Evolutionary conservation across 2,329 filamentous ascomycete species (phyloP).

Genomic region (Monascus ruber): DNA sequence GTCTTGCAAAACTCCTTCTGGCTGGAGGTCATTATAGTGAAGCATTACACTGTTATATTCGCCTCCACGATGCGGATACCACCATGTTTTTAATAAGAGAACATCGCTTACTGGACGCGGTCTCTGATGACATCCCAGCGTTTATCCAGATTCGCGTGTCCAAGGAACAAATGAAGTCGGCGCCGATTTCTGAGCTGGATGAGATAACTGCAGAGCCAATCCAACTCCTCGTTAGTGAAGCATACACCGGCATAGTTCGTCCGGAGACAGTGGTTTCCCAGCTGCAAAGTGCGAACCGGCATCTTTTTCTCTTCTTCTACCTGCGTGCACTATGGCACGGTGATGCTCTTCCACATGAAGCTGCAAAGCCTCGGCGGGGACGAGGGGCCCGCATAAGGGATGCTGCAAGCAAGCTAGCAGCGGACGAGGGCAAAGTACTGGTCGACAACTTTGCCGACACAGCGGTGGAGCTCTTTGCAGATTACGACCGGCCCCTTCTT

Average conservation of each 20-base stretch:
- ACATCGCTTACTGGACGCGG: conserved; percentile 77
- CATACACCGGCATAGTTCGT: conserved; percentile 73
- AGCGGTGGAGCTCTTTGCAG: conserved; percentile 74
- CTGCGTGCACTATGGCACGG: conserved; percentile 76
- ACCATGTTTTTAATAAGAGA: conserved; percentile 79
- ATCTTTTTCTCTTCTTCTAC: conserved; percentile 84
- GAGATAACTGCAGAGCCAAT: conserved; percentile 74
- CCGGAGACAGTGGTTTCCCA: conserved; percentile 69
- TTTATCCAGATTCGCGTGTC: conserved; percentile 82
- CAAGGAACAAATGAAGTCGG: conserved; percentile 53
- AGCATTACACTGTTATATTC: conserved; percentile 79
- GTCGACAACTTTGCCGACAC: conserved; percentile 82
- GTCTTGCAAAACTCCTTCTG: conserved; percentile 73
- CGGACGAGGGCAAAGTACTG: conserved; percentile 51
- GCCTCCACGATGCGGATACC: conserved; percentile 79
- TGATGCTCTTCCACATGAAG: conserved; percentile 42
- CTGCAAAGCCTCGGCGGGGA: conserved; percentile 23
- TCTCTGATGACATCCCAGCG: conserved; percentile 79
- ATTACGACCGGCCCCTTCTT: conserved; percentile 66
- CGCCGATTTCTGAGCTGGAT: conserved; percentile 60
- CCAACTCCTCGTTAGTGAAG: conserved; percentile 77
- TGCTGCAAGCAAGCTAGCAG: conserved; percentile 38
- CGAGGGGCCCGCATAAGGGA: conserved; percentile 27
- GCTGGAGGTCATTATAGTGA: conserved; percentile 71
- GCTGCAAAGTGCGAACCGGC: conserved; percentile 54